These are phyloP conservation scores for Pyrenula aspistea DNA, from an alignment of 495 filamentous ascomycete species.

Conservation along the genomic window DNA sequence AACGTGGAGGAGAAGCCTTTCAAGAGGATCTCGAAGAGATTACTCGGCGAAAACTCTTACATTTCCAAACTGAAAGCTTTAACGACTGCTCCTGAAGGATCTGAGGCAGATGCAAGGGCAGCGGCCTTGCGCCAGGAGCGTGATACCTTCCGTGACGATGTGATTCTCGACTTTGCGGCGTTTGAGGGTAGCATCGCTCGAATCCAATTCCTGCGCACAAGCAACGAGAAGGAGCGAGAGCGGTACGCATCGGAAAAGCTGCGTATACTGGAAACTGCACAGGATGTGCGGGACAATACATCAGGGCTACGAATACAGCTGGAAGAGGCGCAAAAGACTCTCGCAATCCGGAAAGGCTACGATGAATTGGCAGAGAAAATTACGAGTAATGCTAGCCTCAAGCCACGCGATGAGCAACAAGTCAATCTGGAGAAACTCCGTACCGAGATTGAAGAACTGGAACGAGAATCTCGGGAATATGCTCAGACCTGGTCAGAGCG, in stretches of 20 bases:
- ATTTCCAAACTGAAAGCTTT: slow-evolving; percentile 38
- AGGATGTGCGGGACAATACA: slow-evolving; percentile 67
- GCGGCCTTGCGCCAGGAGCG: slow-evolving; percentile 32
- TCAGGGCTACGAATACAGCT: slow-evolving; percentile 56
- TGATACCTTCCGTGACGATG: slow-evolving; percentile 62
- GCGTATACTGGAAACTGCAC: slow-evolving; percentile 61
- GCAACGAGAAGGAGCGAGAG: slow-evolving; percentile 74
- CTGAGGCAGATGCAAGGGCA: slow-evolving; percentile 30
- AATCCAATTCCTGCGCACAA: slow-evolving; percentile 74
- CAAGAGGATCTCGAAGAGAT: slow-evolving; percentile 74
- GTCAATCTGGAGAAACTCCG: slow-evolving; percentile 67
- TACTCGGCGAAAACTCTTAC: slow-evolving; percentile 53
- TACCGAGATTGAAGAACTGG: slow-evolving; percentile 77
- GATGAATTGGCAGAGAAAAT: slow-evolving; percentile 80
- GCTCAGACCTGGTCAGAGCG: slow-evolving; percentile 75
- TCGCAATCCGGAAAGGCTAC: slow-evolving; percentile 74
- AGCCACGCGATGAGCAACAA: slow-evolving; percentile 72
- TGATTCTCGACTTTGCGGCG: slow-evolving; percentile 78
- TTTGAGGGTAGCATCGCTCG: slow-evolving; percentile 81
- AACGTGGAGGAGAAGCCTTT: slow-evolving; percentile 89
- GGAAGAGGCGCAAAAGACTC: slow-evolving; percentile 58
- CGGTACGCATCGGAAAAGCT: slow-evolving; percentile 73
- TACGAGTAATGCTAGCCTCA: slow-evolving; percentile 64
- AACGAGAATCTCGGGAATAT: slow-evolving; percentile 73
- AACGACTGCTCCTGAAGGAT: slow-evolving; percentile 59